These are phyloP conservation scores for Suillus paluster DNA, from an alignment of 768 basidiomycete genomes.

Conservation along the genomic window DNA sequence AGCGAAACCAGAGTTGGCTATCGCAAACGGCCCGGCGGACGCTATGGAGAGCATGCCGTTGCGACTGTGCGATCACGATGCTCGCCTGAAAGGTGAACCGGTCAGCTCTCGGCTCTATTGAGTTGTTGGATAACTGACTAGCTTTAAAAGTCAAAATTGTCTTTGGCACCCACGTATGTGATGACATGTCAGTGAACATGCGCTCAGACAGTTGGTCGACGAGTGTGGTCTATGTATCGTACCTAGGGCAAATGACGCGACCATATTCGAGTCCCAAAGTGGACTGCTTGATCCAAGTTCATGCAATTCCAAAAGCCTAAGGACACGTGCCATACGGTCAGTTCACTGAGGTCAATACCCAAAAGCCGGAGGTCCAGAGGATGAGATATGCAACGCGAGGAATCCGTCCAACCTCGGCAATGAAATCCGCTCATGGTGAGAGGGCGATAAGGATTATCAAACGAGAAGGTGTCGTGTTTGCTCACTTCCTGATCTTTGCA, in stretches of 20 bases:
- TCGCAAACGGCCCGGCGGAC: background rate
- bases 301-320: background rate
- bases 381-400: background rate
- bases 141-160: background rate
- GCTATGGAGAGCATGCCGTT: background rate
- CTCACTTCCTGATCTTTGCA: background rate
- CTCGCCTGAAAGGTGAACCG: background rate
- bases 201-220: background rate
- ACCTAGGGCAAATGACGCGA: background rate
- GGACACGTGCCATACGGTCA: background rate
- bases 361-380: background rate
- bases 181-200: background rate
- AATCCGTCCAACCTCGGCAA: background rate
- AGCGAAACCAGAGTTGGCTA: background rate
- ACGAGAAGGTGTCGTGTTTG: background rate
- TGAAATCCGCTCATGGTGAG: background rate
- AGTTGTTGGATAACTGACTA: background rate
- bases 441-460: conserved; percentile 8
- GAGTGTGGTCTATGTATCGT: background rate
- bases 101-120: background rate
- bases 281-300: background rate
- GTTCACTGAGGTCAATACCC: background rate
- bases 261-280: background rate
- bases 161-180: background rate
- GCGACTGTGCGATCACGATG: background rate